Evolutionary conservation across 352 stramenopile genomes (phyloP).

Genomic region (Phytophthora hibernalis): DNA sequence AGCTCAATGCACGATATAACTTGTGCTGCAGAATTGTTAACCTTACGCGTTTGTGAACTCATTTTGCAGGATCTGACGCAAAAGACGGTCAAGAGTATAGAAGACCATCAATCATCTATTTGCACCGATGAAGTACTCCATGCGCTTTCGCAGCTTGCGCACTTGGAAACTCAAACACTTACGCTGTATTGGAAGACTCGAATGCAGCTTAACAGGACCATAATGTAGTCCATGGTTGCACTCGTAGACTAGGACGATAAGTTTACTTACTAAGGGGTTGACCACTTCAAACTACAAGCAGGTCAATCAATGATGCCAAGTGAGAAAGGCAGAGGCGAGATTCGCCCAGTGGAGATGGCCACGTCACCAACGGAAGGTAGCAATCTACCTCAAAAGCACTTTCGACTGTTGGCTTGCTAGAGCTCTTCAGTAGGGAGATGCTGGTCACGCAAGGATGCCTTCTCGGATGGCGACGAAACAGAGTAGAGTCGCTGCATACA

Average conservation of each 20-base stretch:
- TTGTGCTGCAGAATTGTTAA: not conserved
- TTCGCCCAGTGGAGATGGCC: not conserved
- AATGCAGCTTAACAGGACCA: constrained; percentile 48
- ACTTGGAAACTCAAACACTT: constrained; percentile 53
- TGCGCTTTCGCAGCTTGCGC: constrained; percentile 47
- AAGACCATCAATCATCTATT: constrained; percentile 34
- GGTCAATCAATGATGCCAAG: not conserved
- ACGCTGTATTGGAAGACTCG: constrained; percentile 65
- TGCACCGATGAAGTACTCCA: constrained; percentile 62
- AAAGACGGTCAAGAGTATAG: constrained; percentile 40
- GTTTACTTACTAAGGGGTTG: not conserved
- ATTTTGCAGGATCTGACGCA: constrained; percentile 40
- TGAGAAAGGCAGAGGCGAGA: not conserved
- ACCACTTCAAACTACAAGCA: not conserved
- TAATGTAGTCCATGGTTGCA: constrained; percentile 32
- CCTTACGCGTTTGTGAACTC: not conserved
- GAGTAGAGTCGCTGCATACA: constrained; percentile 66
- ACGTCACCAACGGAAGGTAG: not conserved
- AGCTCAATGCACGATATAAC: not conserved
- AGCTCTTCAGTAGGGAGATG: constrained; percentile 71
- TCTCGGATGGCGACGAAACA: constrained; percentile 73
- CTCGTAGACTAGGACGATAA: constrained; percentile 2
- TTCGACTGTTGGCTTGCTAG: constrained; percentile 17
- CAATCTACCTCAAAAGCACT: not conserved
- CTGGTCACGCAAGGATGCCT: constrained; percentile 67